Base-by-base conservation (phyloP, 2,329 filamentous ascomycete species). In the Aspergillus quadrilineatus region DNA sequence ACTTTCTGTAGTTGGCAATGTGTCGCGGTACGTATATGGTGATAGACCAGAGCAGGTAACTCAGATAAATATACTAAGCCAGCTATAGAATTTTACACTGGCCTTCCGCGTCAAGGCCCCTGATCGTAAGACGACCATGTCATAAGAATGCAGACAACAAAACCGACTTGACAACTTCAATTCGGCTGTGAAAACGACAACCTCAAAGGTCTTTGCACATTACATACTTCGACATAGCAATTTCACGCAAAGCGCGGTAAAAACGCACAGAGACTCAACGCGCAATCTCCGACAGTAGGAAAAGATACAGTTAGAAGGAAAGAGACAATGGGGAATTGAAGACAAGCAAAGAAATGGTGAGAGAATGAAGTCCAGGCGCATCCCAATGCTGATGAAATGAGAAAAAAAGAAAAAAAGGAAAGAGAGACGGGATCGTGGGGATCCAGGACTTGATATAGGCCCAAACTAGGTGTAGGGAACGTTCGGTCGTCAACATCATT, bases 401-500 rank as follows among this genome's bases (percentile, higher is more conserved):
- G 22, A 53, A 37, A 57, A 50, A 57, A 53, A 37, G 56, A 50
- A 57, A 47, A 34, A 58, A 52, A 50, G 56, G 52, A 55, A 50
- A 53, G 29, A 63, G 50, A 51, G 36, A 50, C 57, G 22, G 55
- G 50, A 49, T 55, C 44, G 43, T 37, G 37, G 50, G 12, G 22
- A 51, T 56, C 54, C 50, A 46, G 52, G 45, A 52, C 46, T 45
- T 42, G 37, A 45, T 39, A 46, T 54, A 57, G 55, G 55, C 51
- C 44, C 51, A 57, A 46, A 46, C 48, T 53, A 51, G 29, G 42
- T 26, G 17, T 56, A 54, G 61, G 56, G 55, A 58, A 63, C 53
- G 54, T 58, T 57, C 56, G 50, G 64, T 71, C 67, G 55, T 71
- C 67, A 69, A 67, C 67, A 65, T 73, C 65, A 67, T 64, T 73